Evolutionary conservation across 1,139 yeast genomes (phyloP), one percentile per base, ranked within the genome.

Genomic region (Lodderomyces metapsilosis): DNA sequence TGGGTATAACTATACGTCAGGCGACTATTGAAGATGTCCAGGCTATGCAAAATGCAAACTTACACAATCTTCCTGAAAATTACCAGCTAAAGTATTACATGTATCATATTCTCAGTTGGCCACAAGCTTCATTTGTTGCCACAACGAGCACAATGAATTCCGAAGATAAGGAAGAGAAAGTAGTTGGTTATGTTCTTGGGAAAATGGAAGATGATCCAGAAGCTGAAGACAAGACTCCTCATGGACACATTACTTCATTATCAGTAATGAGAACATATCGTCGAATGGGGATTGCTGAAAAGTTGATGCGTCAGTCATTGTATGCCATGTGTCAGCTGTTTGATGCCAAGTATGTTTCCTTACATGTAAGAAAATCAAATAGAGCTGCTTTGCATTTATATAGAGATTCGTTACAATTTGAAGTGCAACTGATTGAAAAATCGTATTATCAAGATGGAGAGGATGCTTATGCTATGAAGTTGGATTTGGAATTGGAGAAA

Each of bases 401-500:
- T 68, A 76, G 86, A 59, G 96, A 88, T 57, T 86, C 96, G 4
- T 74, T 94, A 48, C 71, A 78, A 48, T 92, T 94, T 60, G 91
- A 81, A 55, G 92, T 88, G 36, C 74, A 84, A 43, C 80, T 84
- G 37, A 82, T 92, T 45, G 97, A 91, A 56, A 85, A 81, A 53
- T 77, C 85, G 16, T 92, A 94, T 61, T 92, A 92, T 59, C 97
- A 92, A 45, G 98, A 92, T 62, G 96, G 96, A 21, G 99, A 94
- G 62, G 98, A 94, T 66, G 98, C 98, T n/a, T 92, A 89, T 62
- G 86, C 95, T 34, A 92, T 92, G 98, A 82, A 80, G 58, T 84
- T 84, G 56, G 71, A 69, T 1, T 68, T 87, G 51, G 66, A 66
- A 12, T 58, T 81, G 43, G 83, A 82, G 6, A 83, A 82, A 20